These are phyloP conservation scores for Yamadazyma friedrichii DNA, from an alignment of 1,139 yeast genomes.

Conservation along the genomic window DNA sequence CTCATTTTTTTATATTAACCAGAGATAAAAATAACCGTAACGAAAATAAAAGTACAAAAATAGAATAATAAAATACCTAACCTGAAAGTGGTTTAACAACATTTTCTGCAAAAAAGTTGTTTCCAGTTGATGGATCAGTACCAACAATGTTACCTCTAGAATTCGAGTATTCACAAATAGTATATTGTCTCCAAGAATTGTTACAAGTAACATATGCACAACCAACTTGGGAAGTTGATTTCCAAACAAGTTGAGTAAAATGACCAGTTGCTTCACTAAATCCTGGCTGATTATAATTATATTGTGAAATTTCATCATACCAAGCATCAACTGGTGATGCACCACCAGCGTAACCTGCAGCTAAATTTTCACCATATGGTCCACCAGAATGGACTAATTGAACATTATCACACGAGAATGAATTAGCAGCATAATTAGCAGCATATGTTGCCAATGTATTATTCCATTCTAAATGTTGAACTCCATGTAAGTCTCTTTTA, in stretches of 20 bases:
- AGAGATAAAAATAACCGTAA: constrained; percentile 1
- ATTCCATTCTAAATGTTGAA: constrained; percentile 49
- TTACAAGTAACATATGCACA: constrained; percentile 59
- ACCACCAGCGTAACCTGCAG: constrained; percentile 49
- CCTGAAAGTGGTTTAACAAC: constrained; percentile 40
- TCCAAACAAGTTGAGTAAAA: constrained; percentile 74
- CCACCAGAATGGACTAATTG: constrained; percentile 50
- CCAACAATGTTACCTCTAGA: constrained; percentile 60
- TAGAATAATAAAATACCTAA: constrained; percentile 4
- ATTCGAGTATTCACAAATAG: constrained; percentile 63
- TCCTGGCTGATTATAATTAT: constrained; percentile 48
- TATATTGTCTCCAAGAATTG: constrained; percentile 52
- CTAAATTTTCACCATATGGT: constrained; percentile 61
- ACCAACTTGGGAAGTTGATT: constrained; percentile 52
- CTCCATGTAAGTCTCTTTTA: constrained; percentile 55
- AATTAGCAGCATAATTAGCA: constrained; percentile 39
- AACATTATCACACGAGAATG: constrained; percentile 54
- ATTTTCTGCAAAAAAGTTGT: constrained; percentile 47
- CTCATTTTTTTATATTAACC: constrained; percentile 3
- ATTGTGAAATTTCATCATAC: constrained; percentile 59
- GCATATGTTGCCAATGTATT: constrained; percentile 47
- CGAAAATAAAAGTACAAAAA: constrained; percentile 8
- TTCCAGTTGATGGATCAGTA: constrained; percentile 28
- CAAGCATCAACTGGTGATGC: constrained; percentile 59
- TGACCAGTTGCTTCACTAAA: constrained; percentile 52